Percentiles rank a stretch among this genome's conserved stretches.
Evolutionary conservation across 208 protist genomes (phyloP).

Genomic region (Trypanosoma rangeli): DNA sequence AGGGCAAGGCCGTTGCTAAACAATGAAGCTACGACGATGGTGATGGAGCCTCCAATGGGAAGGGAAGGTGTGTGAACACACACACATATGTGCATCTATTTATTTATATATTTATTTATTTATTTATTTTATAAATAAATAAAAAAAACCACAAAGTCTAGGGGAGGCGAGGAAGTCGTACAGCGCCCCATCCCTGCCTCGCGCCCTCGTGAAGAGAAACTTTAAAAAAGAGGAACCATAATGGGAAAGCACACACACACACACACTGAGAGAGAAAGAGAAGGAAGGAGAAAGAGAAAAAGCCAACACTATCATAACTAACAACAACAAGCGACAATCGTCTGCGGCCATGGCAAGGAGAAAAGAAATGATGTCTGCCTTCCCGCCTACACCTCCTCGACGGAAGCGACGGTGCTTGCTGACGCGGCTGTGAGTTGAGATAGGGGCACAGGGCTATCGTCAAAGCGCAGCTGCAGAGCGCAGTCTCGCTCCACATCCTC

Average conservation of each 20-base stretch:
- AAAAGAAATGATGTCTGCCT: background rate
- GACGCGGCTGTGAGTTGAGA: slow-evolving; percentile 28
- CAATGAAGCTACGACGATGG: slow-evolving; percentile 1
- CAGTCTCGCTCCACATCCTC: slow-evolving; percentile 27
- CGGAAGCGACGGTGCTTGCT: slow-evolving; percentile 6
- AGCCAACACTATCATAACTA: too few relatives aligned
- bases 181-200: too few relatives aligned
- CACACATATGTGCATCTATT: too few relatives aligned
- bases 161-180: background rate
- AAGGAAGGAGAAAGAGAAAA: background rate
- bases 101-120: too few relatives aligned
- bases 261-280: slow-evolving; percentile 6
- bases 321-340: background rate
- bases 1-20: background rate
- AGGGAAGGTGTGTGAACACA: background rate
- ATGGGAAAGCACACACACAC: slow-evolving; percentile 3
- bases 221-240: slow-evolving; percentile 24
- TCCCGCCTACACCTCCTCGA: background rate
- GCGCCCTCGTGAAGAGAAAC: background rate
- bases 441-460: slow-evolving; percentile 24
- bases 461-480: slow-evolving; percentile 42
- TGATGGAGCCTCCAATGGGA: background rate
- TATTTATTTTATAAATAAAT: too few relatives aligned
- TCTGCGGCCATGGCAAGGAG: slow-evolving; percentile 11
- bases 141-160: background rate